phyloP scores from a whole-genome alignment of 306 rosid species.

The Fragaria vesca region DNA sequence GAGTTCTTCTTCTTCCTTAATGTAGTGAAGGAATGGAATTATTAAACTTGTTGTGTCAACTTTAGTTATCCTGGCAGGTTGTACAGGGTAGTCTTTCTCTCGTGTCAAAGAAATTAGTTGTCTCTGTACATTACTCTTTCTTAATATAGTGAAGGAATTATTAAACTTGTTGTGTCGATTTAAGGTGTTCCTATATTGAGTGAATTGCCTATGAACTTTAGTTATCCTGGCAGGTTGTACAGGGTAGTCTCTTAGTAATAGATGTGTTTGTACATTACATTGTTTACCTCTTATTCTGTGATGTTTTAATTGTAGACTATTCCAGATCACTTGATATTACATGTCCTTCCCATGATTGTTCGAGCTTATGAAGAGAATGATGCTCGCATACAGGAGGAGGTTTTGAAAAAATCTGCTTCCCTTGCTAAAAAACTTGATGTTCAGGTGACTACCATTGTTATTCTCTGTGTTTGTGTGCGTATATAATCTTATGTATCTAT shows the following conservation, averaged over 20 bases:
- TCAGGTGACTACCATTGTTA: constrained; percentile 59
- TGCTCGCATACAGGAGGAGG: constrained; percentile 96
- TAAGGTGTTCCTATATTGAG: not conserved
- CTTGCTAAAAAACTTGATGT: constrained; percentile 77
- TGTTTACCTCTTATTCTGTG: constrained; percentile 17
- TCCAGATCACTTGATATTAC: constrained; percentile 73
- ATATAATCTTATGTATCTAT: not conserved
- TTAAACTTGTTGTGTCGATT: not conserved
- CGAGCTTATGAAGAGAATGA: constrained; percentile 95
- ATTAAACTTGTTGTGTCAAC: too few relatives aligned
- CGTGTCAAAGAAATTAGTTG: not conserved
- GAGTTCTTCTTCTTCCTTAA: too few relatives aligned
- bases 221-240: not conserved
- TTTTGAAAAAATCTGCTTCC: constrained; percentile 70
- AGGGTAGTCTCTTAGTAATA: not conserved
- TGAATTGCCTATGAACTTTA: not conserved
- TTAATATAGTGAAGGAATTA: not conserved
- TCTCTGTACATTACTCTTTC: not conserved
- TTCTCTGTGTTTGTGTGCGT: not conserved
- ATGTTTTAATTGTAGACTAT: constrained; percentile 57
- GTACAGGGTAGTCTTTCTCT: not conserved
- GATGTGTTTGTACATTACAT: not conserved
- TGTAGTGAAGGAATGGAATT: too few relatives aligned
- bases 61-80: too few relatives aligned
- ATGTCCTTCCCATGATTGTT: constrained; percentile 90